phyloP scores from a whole-genome alignment of 306 rosid genomes.

The Cucurbita pepo region DNA sequence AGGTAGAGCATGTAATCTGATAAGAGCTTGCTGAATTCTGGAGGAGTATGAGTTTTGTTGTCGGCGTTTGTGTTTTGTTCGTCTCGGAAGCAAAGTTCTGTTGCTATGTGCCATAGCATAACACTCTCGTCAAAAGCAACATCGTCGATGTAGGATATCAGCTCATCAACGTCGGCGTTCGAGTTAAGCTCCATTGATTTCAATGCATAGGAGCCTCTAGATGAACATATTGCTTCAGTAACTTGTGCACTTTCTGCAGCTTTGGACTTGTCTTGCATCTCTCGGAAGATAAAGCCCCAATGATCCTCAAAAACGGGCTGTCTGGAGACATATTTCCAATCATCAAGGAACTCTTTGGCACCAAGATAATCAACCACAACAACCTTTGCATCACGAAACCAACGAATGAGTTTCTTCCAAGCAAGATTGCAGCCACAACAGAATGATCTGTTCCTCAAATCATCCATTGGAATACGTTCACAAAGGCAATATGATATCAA shows the following conservation, averaged over 20 bases:
- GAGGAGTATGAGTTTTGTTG: not conserved
- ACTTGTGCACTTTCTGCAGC: slow-evolving; percentile 13
- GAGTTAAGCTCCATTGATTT: not conserved
- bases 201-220: slow-evolving; percentile 18
- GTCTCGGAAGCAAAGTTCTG: slow-evolving; percentile 14
- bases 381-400: not conserved
- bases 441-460: not conserved
- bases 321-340: slow-evolving; percentile 6
- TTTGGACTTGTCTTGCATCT: slow-evolving; percentile 3
- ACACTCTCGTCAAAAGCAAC: slow-evolving; percentile 18
- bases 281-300: slow-evolving; percentile 10
- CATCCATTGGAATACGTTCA: not conserved
- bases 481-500: slow-evolving; percentile 15
- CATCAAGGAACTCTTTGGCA: slow-evolving; percentile 11
- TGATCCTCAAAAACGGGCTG: not conserved
- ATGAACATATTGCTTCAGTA: slow-evolving; percentile 9
- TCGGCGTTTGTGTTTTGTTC: not conserved
- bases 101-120: slow-evolving; percentile 28
- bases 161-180: not conserved
- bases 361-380: not conserved
- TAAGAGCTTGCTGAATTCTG: slow-evolving; percentile 2
- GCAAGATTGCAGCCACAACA: not conserved
- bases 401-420: not conserved
- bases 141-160: slow-evolving; percentile 5
- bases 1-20: slow-evolving; percentile 33